Evolutionary conservation across 1,284 basidiomycete species (phyloP), one percentile per base, ranked within the genome.

Genomic region (Ceratobasidium sp.): DNA sequence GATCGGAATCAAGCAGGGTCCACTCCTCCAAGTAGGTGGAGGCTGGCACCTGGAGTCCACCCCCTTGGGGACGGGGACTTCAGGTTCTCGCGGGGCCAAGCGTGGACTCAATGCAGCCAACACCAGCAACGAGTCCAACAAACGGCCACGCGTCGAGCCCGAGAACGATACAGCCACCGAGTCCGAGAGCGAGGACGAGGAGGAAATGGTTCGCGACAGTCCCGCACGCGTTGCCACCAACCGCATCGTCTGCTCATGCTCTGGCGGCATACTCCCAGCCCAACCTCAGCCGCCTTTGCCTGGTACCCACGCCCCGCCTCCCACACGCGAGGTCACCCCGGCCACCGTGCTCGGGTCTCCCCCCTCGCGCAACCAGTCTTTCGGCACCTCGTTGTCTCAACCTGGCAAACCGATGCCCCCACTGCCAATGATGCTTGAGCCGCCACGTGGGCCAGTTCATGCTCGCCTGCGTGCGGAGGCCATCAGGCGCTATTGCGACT

Each of bases 1-100:
- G 69, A 30, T 60, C 55, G n/a, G 12, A 0, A 4, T 59, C 12
- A 23, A 33, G 3, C n/a, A 16, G 20, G 54, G 35, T 14, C 1
- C n/a, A 0, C 69, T 57, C 12, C 23, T 71, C 27, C 3, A 59
- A 71, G 69, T 71, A 71, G 69, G 69, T 23, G 69, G 69, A 18
- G 55, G 69, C 23, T 62, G 57, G 69, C 66, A 68, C 66, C 48
- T 52, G 2, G 50, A 33, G n/a, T 20, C 20, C 23, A 20, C 18
- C 30, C 38, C 50, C 14, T 20, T 23, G 4, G 48, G 14, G n/a
- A 35, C 8, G 30, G 48, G 48, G 18, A 50, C 41, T 14, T n/a
- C 33, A 4, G n/a, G 64, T 16, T 8, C 65, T 23, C 33, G 48
- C 35, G 48, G 27, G 30, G 10, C 38, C 20, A 55, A 55, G 54